Evolutionary conservation across 768 basidiomycete species (phyloP).

Genomic region (Dioszegia crocea): DNA sequence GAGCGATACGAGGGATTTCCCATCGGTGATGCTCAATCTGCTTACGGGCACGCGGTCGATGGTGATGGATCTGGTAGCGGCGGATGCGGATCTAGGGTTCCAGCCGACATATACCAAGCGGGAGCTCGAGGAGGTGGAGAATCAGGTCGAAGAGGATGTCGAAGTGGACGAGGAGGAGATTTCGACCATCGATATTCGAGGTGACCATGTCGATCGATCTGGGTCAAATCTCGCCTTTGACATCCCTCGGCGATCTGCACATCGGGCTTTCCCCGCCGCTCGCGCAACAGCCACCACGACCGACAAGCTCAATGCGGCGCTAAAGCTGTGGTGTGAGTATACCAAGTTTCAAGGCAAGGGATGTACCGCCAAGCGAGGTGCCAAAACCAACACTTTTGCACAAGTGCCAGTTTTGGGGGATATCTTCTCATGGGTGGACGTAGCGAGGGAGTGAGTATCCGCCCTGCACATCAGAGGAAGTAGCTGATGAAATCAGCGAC

Average conservation of each 20-base stretch:
- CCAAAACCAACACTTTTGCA: constrained; percentile 25
- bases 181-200: background rate
- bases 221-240: background rate
- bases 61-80: constrained; percentile 37
- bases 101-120: constrained; percentile 33
- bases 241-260: background rate
- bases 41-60: constrained; percentile 5
- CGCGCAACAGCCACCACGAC: background rate
- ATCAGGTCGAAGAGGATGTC: background rate
- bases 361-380: constrained; percentile 6
- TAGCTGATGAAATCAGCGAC: background rate
- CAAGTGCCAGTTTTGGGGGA: constrained; percentile 57
- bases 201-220: background rate
- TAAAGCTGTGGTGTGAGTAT: constrained; percentile 21
- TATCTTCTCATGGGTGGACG: constrained; percentile 55
- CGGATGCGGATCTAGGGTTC: constrained; percentile 39
- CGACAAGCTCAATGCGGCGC: constrained; percentile 5
- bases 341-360: constrained; percentile 24
- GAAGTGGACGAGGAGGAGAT: background rate
- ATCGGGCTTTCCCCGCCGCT: background rate
- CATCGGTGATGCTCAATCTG: background rate
- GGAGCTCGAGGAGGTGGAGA: background rate
- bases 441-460: constrained; percentile 51
- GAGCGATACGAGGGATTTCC: constrained; percentile 2
- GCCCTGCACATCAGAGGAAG: background rate